A percentile compares a stretch with the other conserved stretches of the same genome.
Conservation (phyloP, 306 rosid genomes). For the Carpinus fangiana region DNA sequence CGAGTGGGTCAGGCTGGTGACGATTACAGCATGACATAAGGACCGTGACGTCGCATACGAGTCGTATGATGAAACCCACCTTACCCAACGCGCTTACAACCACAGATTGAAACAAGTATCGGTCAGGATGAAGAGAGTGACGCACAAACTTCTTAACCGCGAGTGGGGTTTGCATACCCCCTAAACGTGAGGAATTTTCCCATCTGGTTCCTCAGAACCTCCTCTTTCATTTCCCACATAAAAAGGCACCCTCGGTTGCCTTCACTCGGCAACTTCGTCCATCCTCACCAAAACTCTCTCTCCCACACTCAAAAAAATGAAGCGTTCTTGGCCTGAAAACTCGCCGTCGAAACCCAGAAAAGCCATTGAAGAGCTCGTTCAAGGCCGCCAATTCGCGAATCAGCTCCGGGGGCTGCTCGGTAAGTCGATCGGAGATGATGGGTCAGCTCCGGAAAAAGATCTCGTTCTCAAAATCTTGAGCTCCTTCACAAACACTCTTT, state of each 20-base stretch:
- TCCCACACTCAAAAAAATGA: neutral
- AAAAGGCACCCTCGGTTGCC: neutral
- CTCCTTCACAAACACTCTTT: slow-evolving; percentile 44
- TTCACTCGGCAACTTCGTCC: neutral
- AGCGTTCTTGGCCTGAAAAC: slow-evolving; percentile 16
- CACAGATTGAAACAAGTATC: too few species aligned
- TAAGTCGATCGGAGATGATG: neutral
- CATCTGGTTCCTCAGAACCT: slow-evolving; percentile 24
- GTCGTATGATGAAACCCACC: neutral
- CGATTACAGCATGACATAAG: neutral
- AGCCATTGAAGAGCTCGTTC: slow-evolving; percentile 37
- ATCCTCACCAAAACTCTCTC: neutral
- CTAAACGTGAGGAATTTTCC: slow-evolving; percentile 37
- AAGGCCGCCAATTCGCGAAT: slow-evolving; percentile 39
- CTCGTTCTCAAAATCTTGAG: slow-evolving; percentile 36
- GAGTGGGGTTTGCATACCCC: neutral
- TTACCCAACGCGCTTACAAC: neutral
- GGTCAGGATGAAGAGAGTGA: neutral
- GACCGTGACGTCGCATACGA: neutral
- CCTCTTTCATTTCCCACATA: neutral
- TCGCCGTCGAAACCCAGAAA: neutral
- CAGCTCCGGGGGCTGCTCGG: slow-evolving; percentile 33
- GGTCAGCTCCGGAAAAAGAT: slow-evolving; percentile 20
- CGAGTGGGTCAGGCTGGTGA: neutral
- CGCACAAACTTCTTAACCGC: neutral